Base-by-base conservation (phyloP, 148 eudicot species). In the Polygonum aviculare region DNA sequence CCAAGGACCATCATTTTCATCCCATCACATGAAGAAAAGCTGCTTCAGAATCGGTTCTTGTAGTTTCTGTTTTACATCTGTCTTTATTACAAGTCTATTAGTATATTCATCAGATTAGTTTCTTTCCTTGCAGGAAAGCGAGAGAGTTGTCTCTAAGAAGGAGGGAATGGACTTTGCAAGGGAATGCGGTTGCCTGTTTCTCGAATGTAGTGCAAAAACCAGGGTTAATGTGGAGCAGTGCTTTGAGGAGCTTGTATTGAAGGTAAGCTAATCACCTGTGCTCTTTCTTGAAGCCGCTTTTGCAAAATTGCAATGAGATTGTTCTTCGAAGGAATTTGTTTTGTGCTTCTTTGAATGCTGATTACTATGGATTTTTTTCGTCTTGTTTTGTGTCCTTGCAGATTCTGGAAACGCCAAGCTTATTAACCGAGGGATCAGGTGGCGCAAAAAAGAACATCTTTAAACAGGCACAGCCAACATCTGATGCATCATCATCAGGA, bases 171-270 rank as follows among this genome's bases (percentile, higher is more conserved):
- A 87, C 74, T 85, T 89, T 77, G 93, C 93, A 4, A 85, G 89
- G 82, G 90, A 89, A 41, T 84, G 83, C 71, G 93, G 93, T 48
- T 87, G 93, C 74, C 87, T 89, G 19, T 89, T 87, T 79, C 82
- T 85, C 14, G 93, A 89, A 78, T 89, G 93, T 33, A 89, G 93
- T 84, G 93, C 90, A 33, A 89, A 85, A 82, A 87, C 90, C 54
- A 80, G 93, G 57, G 82, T 80, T 77, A 89, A 89, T 73, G 93
- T 89, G 60, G 89, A 87, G 81, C 93, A 89, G 60, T 89, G 93
- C 79, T 89, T 87, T 72, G 93, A 89, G 79, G 93, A 89, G 76
- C 88, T 89, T 45, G 93, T 87, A 75, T 45, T 89, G 77, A 89
- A 89, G 93, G 92, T 85, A 78, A 45, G 39, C 51, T 31, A 12